Evolutionary conservation across 1,284 basidiomycete species (phyloP).

Genomic region (Apiotrichum gracile): DNA sequence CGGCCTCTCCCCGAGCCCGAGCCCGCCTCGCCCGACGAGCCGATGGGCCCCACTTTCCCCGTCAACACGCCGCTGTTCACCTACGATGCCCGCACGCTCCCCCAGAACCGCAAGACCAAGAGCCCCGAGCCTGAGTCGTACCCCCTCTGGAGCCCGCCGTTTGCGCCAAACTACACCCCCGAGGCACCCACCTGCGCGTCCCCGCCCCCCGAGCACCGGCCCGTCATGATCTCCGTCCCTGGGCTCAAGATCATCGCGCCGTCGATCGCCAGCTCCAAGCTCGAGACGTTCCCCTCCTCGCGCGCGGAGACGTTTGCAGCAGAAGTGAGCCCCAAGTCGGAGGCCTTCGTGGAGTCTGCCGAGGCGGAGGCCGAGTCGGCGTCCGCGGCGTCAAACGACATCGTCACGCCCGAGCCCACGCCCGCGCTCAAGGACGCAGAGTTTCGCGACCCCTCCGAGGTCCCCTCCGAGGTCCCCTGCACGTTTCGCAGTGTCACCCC

Average conservation of each 20-base stretch:
- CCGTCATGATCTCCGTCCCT: neutral
- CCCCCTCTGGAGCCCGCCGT: neutral
- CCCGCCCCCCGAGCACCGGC: neutral
- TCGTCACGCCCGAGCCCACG: neutral
- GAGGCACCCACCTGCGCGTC: too few species aligned
- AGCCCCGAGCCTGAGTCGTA: too few species aligned
- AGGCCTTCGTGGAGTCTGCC: neutral
- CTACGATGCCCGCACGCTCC: too few species aligned
- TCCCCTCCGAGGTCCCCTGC: too few species aligned
- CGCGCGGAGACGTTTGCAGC: too few species aligned
- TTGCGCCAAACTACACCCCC: neutral
- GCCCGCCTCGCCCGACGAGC: neutral
- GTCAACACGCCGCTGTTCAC: neutral
- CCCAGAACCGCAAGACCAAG: too few species aligned
- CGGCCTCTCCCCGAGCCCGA: neutral
- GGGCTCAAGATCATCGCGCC: neutral
- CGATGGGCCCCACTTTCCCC: neutral
- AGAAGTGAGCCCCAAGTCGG: neutral
- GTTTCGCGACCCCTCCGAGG: too few species aligned
- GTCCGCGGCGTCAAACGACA: neutral
- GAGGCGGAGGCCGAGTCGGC: neutral
- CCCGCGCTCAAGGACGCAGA: too few species aligned
- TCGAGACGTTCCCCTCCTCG: neutral
- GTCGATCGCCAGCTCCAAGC: neutral
- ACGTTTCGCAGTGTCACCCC: too few species aligned